phyloP scores from a whole-genome alignment of 176 grass and related monocot species.

The Tillandsia leiboldiana region DNA sequence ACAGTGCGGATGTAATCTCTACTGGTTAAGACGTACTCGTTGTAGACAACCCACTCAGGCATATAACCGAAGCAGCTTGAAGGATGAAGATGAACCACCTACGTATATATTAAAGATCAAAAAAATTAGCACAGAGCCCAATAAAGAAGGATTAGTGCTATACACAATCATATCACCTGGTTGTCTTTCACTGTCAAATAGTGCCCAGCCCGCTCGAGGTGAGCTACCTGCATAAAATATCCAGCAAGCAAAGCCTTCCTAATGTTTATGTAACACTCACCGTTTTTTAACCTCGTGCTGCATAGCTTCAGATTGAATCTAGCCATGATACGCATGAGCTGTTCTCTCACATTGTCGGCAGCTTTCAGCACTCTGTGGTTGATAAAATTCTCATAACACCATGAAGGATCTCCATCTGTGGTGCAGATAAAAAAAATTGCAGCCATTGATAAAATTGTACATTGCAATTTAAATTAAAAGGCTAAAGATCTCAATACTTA shows the following conservation, averaged over 20 bases:
- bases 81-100: conserved; percentile 97
- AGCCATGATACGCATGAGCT: conserved; percentile 92
- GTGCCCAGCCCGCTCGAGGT: conserved; percentile 82
- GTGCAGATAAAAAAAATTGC: background rate
- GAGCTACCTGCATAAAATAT: conserved; percentile 99
- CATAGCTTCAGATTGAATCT: conserved; percentile 93
- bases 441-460: background rate
- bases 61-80: conserved; percentile 90
- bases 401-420: conserved; percentile 77
- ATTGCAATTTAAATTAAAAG: background rate
- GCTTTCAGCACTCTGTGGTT: conserved; percentile 71
- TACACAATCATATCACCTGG: conserved; percentile 39
- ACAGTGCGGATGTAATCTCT: conserved; percentile 92
- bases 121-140: background rate
- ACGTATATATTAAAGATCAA: background rate
- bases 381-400: conserved; percentile 96
- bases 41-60: conserved; percentile 98
- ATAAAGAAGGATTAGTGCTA: background rate
- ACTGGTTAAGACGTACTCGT: conserved; percentile 86
- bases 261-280: conserved; percentile 86
- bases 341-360: conserved; percentile 92
- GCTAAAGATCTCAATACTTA: conserved; percentile 22
- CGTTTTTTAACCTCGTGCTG: conserved; percentile 77
- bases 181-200: conserved; percentile 95
- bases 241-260: conserved; percentile 79